Base-by-base conservation (phyloP, 768 basidiomycete genomes). In the Rhizopogon vesiculosus region DNA sequence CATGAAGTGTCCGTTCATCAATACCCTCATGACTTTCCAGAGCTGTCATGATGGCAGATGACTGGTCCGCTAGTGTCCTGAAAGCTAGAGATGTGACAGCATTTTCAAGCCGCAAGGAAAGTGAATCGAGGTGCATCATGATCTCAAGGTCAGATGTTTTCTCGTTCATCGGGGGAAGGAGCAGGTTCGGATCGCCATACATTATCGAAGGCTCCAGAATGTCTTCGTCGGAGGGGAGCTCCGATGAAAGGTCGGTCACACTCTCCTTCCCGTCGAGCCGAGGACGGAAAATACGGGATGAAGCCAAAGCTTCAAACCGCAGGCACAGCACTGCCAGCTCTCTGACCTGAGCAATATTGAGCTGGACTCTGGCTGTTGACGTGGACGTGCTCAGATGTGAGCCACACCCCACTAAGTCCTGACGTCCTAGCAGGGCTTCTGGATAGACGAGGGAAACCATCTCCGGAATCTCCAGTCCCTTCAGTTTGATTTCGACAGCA, bases 381-480 rank as follows among this genome's bases (percentile, higher is more conserved):
- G 28, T 41, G 10, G 56, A 57, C 19, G 51, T 50, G 28, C 35
- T 62, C 49, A 50, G 58, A 22, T 60, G 62, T 1, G 61, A 59
- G 0, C 59, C 65, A 7, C 57, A 62, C 45, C 76, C 70, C 54
- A 79, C 77, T 46, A 87, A 66, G 51, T 85, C 80, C 56, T 87
- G 79, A 31, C 96, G 84, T 7, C 85, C 86, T 42, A 82, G 80
- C 39, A 98, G 75, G 3, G 82, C 80, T 25, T 69, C 75, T 0
- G 96, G 93, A 69, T 92, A 98, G 44, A 98, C 77, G 16, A 87
- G 69, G n/a, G 92, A 90, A 19, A 98, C 76, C 59, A 81, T 78
- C 71, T 98, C 96, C 1, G 93, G 92, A 1, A 91, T 78, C 71
- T 98, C 96, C 50, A 98, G 76, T 10, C 97, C 97, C 71, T 98